phyloP scores from a whole-genome alignment of 495 filamentous ascomycete genomes.

The Penicillium goetzii region DNA sequence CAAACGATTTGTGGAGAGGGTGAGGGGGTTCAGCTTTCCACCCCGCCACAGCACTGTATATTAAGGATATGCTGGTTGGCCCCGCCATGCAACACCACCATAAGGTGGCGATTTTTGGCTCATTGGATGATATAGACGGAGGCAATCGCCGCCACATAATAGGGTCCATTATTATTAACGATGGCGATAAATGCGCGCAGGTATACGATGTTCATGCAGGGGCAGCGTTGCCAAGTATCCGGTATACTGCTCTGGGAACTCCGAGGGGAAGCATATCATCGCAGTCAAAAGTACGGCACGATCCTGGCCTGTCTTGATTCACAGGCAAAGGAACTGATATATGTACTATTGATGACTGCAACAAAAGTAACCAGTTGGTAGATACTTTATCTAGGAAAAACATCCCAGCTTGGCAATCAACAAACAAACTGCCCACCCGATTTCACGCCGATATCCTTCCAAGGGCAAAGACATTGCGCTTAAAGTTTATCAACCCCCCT shows the following conservation, averaged over 20 bases:
- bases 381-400: background rate
- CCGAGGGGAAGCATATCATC: background rate
- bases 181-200: background rate
- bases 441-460: background rate
- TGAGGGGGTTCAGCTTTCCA: constrained; percentile 27
- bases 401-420: background rate
- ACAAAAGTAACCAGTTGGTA: background rate
- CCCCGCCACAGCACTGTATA: constrained; percentile 11
- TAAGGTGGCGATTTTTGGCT: background rate
- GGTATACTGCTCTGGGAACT: constrained; percentile 7
- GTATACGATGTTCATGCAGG: constrained; percentile 12
- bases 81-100: constrained; percentile 14
- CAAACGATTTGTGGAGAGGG: constrained; percentile 8
- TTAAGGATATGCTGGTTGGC: constrained; percentile 14
- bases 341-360: background rate
- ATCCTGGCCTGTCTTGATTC: background rate
- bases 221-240: constrained; percentile 4
- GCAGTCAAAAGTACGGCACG: background rate
- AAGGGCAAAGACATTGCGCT: background rate
- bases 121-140: background rate
- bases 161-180: background rate
- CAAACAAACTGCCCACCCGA: background rate
- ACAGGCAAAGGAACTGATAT: background rate
- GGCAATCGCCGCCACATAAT: constrained; percentile 1
- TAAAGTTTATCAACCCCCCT: constrained; percentile 1